Conservation (phyloP, 192 early-diverging fungal genomes). For the Gigaspora rosea region DNA sequence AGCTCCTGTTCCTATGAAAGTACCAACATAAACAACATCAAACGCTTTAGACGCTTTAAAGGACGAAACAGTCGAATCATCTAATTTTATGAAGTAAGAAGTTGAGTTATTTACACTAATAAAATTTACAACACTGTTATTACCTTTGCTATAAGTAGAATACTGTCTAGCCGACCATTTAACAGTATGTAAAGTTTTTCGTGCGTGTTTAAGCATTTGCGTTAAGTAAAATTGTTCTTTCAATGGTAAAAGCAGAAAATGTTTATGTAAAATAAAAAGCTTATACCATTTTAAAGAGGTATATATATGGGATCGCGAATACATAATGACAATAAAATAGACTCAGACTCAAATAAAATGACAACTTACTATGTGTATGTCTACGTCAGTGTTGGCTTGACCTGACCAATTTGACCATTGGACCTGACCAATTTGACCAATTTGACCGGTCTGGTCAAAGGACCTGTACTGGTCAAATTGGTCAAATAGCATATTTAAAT, state of each 20-base stretch:
- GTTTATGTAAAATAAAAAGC: neutral
- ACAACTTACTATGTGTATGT: no score
- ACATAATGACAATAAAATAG: neutral
- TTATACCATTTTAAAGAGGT: neutral
- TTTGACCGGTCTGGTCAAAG: no score
- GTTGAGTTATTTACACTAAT: neutral
- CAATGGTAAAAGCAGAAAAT: neutral
- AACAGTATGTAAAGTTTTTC: neutral
- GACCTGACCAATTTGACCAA: no score
- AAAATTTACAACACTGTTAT: neutral
- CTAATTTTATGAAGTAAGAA: constrained; percentile 12
- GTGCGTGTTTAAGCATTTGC: neutral
- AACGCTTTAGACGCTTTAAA: neutral
- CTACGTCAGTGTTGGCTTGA: no score
- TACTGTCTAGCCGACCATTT: neutral
- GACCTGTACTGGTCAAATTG: no score
- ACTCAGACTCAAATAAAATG: neutral
- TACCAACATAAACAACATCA: neutral
- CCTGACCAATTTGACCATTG: no score
- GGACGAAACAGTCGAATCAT: neutral
- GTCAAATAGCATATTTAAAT: no score
- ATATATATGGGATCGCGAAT: neutral
- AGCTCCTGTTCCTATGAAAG: constrained; percentile 8
- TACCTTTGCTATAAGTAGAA: neutral
- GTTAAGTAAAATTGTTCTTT: neutral